These are phyloP conservation scores for Phytophthora brassicae DNA, from an alignment of 352 stramenopile genomes.

Conservation along the genomic window DNA sequence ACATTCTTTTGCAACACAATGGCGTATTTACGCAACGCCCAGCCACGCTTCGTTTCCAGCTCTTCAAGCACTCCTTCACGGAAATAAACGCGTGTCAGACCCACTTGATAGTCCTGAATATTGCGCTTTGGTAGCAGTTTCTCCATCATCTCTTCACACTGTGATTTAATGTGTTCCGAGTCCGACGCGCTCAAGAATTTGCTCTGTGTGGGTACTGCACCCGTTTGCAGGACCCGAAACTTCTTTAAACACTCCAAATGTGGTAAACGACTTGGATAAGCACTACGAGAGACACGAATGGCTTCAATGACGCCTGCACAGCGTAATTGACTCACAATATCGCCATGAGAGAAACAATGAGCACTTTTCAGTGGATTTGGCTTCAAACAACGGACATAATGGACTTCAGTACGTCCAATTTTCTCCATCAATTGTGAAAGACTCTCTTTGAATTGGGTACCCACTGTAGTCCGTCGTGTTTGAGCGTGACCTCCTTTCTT, in stretches of 20 bases:
- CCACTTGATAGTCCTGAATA: slow-evolving; percentile 86
- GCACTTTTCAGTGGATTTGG: slow-evolving; percentile 79
- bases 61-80: slow-evolving; percentile 81
- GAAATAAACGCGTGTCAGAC: slow-evolving; percentile 85
- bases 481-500: slow-evolving; percentile 58
- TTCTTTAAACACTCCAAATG: slow-evolving; percentile 83
- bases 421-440: slow-evolving; percentile 85
- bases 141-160: slow-evolving; percentile 73
- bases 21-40: slow-evolving; percentile 72
- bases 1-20: slow-evolving; percentile 78
- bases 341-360: slow-evolving; percentile 63
- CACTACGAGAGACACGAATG: slow-evolving; percentile 85
- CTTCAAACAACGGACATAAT: slow-evolving; percentile 88
- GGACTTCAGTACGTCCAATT: slow-evolving; percentile 82
- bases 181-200: slow-evolving; percentile 45
- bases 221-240: slow-evolving; percentile 57
- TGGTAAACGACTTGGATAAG: slow-evolving; percentile 79
- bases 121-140: slow-evolving; percentile 70
- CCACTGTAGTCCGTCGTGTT: slow-evolving; percentile 72
- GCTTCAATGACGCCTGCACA: slow-evolving; percentile 87
- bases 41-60: slow-evolving; percentile 72
- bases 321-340: slow-evolving; percentile 83
- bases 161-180: slow-evolving; percentile 47
- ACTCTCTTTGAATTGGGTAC: slow-evolving; percentile 87
- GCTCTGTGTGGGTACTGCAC: slow-evolving; percentile 31